Evolutionary conservation across 2,329 filamentous ascomycete species (phyloP).

Genomic region (Fusarium virguliforme): DNA sequence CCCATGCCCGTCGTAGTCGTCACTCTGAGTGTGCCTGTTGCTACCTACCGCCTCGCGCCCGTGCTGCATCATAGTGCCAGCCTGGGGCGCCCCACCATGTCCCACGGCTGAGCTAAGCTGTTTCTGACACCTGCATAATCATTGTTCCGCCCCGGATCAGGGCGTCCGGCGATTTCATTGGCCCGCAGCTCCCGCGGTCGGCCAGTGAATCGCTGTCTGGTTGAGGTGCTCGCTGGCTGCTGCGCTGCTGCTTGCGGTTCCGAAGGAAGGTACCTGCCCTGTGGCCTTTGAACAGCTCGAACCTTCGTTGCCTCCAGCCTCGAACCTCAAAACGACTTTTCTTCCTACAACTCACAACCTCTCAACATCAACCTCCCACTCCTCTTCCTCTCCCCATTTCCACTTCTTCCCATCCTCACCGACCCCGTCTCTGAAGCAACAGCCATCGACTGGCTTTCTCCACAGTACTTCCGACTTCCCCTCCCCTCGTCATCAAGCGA

Average conservation of each 20-base stretch:
- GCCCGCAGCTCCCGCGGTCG: conserved; percentile 49
- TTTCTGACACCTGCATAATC: conserved; percentile 50
- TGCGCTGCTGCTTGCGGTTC: conserved; percentile 40
- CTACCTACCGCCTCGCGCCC: conserved; percentile 38
- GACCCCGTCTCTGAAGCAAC: conserved; percentile 23
- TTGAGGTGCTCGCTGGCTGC: conserved; percentile 14
- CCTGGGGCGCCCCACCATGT: conserved; percentile 38
- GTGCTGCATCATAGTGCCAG: conserved; percentile 49
- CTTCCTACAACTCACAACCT: conserved; percentile 42
- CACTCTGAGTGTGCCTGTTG: conserved; percentile 50
- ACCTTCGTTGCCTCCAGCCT: conserved; percentile 47
- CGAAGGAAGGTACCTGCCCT: conserved; percentile 45
- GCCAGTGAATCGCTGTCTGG: conserved; percentile 51
- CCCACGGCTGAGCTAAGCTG: conserved; percentile 50
- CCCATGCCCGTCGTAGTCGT: conserved; percentile 42
- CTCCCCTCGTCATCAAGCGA: conserved; percentile 48
- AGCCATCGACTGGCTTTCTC: conserved; percentile 45
- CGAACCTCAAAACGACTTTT: conserved; percentile 40
- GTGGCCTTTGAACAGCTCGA: conserved; percentile 52
- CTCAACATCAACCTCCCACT: conserved; percentile 34
- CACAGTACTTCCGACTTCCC: conserved; percentile 39
- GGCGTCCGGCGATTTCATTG: conserved; percentile 56
- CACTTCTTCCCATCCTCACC: conserved; percentile 8
- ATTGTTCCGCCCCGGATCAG: conserved; percentile 57
- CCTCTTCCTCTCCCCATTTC: conserved; percentile 9